Evolutionary conservation across 2,329 filamentous ascomycete species (phyloP).

Genomic region (Fusarium azukiicola): DNA sequence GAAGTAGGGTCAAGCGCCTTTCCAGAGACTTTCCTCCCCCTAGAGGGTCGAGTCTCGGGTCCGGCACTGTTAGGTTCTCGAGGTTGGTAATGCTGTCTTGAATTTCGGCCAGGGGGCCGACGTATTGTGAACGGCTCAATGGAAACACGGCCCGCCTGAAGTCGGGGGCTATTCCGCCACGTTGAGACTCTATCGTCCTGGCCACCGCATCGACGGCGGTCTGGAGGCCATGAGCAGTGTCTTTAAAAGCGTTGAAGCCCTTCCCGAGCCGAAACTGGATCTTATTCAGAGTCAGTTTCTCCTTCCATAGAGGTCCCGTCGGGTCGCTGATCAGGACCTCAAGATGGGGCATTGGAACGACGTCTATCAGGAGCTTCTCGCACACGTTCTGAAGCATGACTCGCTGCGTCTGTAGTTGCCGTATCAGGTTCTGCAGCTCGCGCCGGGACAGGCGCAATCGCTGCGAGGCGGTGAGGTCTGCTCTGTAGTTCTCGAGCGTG

Average conservation of each 20-base stretch:
- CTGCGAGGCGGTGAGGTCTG: background rate
- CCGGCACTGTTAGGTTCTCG: background rate
- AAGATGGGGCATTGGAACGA: background rate
- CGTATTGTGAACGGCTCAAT: constrained; percentile 12
- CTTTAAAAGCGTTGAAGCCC: constrained; percentile 19
- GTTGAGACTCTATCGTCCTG: background rate
- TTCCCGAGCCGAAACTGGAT: constrained; percentile 23
- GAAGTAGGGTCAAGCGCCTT: background rate
- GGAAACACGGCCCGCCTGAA: background rate
- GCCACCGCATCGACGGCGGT: background rate
- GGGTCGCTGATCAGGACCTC: constrained; percentile 27
- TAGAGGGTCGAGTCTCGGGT: constrained; percentile 14
- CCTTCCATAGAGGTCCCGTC: constrained; percentile 2
- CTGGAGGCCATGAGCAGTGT: constrained; percentile 2
- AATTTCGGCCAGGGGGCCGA: background rate
- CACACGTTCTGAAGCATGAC: constrained; percentile 34
- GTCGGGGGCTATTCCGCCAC: background rate
- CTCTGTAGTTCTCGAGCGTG: constrained; percentile 23
- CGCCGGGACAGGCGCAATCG: constrained; percentile 10
- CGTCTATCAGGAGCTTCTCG: constrained; percentile 26
- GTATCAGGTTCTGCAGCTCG: constrained; percentile 24
- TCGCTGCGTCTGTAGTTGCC: constrained; percentile 26
- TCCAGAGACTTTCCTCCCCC: background rate
- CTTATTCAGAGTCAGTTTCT: background rate
- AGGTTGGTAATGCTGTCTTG: constrained; percentile 23